Conservation (phyloP, 169 alveolate species). For the Cryptosporidium parvum region DNA sequence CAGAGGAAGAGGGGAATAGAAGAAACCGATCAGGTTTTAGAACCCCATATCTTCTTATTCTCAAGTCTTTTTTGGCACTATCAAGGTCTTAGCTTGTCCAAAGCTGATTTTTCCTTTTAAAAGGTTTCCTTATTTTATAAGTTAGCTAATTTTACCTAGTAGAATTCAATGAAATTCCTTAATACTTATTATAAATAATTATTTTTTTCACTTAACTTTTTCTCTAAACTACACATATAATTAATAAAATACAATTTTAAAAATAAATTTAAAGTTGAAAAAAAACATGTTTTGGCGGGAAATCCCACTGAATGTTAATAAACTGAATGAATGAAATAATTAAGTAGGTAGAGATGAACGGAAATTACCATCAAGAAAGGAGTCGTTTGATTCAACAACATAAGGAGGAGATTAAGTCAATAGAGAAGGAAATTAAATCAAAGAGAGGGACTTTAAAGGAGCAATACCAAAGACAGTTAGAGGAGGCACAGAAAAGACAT, state of each 20-base stretch:
- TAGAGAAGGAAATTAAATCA: constrained; percentile 67
- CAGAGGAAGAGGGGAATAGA: background rate
- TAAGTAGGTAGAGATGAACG: constrained; percentile 15
- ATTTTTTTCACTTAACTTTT: background rate
- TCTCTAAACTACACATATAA: too few species aligned
- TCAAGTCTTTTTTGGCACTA: too few species aligned
- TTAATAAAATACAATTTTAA: too few species aligned
- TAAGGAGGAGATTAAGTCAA: constrained; percentile 41
- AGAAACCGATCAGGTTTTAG: background rate
- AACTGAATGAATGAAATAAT: background rate
- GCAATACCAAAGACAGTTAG: constrained; percentile 24
- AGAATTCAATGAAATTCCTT: background rate
- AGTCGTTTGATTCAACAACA: constrained; percentile 71
- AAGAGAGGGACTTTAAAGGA: constrained; percentile 59
- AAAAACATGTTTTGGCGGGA: constrained; percentile 22
- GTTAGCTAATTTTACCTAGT: background rate
- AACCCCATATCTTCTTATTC: too few species aligned
- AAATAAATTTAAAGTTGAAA: background rate
- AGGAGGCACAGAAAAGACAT: constrained; percentile 43
- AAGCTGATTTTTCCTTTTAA: background rate
- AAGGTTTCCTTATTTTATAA: background rate
- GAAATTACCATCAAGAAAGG: constrained; percentile 69
- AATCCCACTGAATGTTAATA: background rate
- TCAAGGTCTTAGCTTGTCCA: background rate
- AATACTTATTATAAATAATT: too few species aligned